phyloP scores from a whole-genome alignment of 306 rosid species.

The Prinsepia uniflora region DNA sequence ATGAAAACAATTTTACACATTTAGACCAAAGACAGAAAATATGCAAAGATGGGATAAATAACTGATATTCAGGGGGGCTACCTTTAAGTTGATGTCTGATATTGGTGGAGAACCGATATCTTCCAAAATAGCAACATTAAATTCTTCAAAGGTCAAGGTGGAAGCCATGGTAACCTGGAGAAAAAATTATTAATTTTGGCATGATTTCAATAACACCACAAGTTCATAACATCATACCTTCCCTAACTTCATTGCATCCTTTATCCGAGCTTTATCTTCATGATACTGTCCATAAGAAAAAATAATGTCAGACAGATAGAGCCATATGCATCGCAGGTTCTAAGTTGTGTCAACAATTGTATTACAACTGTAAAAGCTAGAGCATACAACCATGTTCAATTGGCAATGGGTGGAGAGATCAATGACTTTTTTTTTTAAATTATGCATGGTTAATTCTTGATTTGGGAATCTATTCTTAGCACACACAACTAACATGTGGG shows the following conservation, averaged over 20 bases:
- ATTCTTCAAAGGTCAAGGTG: constrained; percentile 67
- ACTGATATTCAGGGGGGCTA: constrained; percentile 15
- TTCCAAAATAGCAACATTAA: constrained; percentile 56
- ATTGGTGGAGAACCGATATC: constrained; percentile 51
- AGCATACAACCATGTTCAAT: background rate
- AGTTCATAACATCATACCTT: constrained; percentile 49
- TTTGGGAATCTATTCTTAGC: background rate
- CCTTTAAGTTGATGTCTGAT: constrained; percentile 84
- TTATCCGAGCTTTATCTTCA: constrained; percentile 73
- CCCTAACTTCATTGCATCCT: constrained; percentile 68
- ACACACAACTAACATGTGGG: background rate
- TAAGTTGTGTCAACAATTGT: background rate
- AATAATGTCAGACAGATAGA: background rate
- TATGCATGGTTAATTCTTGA: background rate
- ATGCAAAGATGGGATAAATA: background rate
- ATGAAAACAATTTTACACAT: background rate
- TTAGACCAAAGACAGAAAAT: background rate
- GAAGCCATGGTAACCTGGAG: constrained; percentile 55
- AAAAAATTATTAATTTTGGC: background rate
- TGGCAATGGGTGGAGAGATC: background rate
- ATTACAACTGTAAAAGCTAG: background rate
- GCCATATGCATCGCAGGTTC: background rate
- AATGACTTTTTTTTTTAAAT: background rate
- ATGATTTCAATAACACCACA: background rate
- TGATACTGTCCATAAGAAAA: constrained; percentile 53